Evolutionary conservation across 202 grass and related monocot species (phyloP).

Genomic region (Bolboschoenoplectus hybrid): DNA sequence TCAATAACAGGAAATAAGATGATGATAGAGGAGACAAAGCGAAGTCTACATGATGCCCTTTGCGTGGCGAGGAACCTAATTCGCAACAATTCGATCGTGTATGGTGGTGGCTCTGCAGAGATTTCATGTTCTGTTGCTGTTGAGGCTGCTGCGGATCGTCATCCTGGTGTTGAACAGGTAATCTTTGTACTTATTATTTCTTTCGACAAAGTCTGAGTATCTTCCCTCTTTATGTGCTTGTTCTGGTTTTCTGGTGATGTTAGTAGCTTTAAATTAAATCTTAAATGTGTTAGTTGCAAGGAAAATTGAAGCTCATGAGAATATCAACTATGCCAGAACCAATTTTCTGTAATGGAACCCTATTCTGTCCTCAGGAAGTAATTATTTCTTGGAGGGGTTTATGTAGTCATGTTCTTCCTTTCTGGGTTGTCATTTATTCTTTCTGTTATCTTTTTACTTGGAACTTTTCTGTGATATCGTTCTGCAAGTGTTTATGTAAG

Average conservation of each 20-base stretch:
- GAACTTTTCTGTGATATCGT: neutral
- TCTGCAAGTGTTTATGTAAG: neutral
- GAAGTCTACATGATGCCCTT: constrained; percentile 90
- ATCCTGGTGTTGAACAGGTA: constrained; percentile 96
- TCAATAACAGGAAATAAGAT: constrained; percentile 80
- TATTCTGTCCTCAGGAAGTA: neutral
- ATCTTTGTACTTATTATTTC: constrained; percentile 9
- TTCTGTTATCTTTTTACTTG: neutral
- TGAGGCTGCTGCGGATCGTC: constrained; percentile 77
- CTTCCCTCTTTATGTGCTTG: neutral
- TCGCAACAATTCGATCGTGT: constrained; percentile 89
- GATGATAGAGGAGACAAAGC: constrained; percentile 97
- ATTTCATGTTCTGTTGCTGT: constrained; percentile 90
- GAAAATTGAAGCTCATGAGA: neutral
- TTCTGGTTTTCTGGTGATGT: constrained; percentile 14
- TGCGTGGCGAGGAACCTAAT: constrained; percentile 97
- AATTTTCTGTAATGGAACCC: neutral
- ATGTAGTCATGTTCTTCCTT: neutral
- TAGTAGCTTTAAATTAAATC: neutral
- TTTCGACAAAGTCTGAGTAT: neutral
- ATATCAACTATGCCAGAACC: neutral
- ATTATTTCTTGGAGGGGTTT: neutral
- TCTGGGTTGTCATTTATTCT: neutral
- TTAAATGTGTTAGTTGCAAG: neutral
- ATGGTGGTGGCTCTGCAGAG: constrained; percentile 87